These are phyloP conservation scores for Malassezia sympodialis DNA, from an alignment of 1,284 basidiomycete genomes.

Conservation along the genomic window DNA sequence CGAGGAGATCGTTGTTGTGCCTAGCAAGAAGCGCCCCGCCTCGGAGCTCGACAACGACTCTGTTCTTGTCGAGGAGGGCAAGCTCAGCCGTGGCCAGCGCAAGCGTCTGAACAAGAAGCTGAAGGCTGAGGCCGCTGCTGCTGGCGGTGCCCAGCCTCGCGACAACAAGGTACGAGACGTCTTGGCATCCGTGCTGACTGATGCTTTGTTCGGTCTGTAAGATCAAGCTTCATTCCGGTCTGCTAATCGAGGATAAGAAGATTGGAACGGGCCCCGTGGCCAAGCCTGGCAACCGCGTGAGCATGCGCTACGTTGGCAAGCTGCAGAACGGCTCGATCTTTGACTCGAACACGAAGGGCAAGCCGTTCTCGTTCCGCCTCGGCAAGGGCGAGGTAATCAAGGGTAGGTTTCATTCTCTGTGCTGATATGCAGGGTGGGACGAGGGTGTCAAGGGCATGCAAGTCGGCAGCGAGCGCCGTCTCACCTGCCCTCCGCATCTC, in stretches of 20 bases:
- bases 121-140: constrained; percentile 52
- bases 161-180: constrained; percentile 50
- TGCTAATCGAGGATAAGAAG: constrained; percentile 69
- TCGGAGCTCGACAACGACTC: constrained; percentile 52
- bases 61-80: constrained; percentile 5
- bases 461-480: constrained; percentile 73
- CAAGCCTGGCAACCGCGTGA: constrained; percentile 72
- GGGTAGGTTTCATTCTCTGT: constrained; percentile 51
- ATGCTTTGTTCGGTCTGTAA: constrained; percentile 28
- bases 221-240: constrained; percentile 60
- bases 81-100: constrained; percentile 45
- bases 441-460: constrained; percentile 83
- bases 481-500: constrained; percentile 61
- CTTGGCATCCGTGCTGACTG: constrained; percentile 12
- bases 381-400: constrained; percentile 85
- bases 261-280: constrained; percentile 69
- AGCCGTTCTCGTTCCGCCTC: constrained; percentile 75
- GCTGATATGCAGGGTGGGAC: constrained; percentile 58
- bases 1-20: constrained; percentile 35
- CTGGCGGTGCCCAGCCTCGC: constrained; percentile 27
- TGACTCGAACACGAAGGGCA: constrained; percentile 77
- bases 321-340: constrained; percentile 74
- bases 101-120: constrained; percentile 58
- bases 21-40: constrained; percentile 56
- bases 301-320: constrained; percentile 84